Percentiles rank a stretch among this genome's conserved stretches.
phyloP scores from a whole-genome alignment of 257 asterid genomes.

The Nicotiana tabacum region DNA sequence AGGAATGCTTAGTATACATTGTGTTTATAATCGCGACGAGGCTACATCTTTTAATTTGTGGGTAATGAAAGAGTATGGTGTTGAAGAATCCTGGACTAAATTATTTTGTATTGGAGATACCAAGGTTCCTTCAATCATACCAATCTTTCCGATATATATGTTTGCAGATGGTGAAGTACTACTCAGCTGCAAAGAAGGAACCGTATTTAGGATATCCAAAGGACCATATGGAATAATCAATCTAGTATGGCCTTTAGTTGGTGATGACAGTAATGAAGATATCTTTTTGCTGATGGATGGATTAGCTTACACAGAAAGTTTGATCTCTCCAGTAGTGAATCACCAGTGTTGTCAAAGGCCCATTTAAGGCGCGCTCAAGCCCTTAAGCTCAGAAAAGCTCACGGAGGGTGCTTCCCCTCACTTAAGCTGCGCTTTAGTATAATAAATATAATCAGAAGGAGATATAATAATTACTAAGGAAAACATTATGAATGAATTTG shows the following conservation, averaged over 20 bases:
- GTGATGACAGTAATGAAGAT: neutral
- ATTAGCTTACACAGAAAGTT: neutral
- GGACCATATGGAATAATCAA: no score
- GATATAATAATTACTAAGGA: no score
- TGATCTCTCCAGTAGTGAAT: neutral
- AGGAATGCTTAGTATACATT: neutral
- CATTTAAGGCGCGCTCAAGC: no score
- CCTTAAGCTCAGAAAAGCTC: no score
- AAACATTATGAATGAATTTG: no score
- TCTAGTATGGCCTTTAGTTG: neutral
- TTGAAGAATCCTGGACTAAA: neutral
- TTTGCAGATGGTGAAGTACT: neutral
- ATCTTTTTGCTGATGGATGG: no score
- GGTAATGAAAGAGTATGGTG: constrained; percentile 8
- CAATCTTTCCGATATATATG: neutral
- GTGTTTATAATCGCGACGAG: neutral
- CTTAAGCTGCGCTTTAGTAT: no score
- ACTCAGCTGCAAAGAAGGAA: neutral
- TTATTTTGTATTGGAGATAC: neutral
- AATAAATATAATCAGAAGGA: no score
- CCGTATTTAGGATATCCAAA: no score
- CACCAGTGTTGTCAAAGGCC: no score
- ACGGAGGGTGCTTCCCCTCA: no score
- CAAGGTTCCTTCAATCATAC: no score
- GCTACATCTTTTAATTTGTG: neutral